Evolutionary conservation across 2,329 filamentous ascomycete species (phyloP), one percentile per base, ranked within the genome.

Genomic region (Trichoderma atrobrunneum): DNA sequence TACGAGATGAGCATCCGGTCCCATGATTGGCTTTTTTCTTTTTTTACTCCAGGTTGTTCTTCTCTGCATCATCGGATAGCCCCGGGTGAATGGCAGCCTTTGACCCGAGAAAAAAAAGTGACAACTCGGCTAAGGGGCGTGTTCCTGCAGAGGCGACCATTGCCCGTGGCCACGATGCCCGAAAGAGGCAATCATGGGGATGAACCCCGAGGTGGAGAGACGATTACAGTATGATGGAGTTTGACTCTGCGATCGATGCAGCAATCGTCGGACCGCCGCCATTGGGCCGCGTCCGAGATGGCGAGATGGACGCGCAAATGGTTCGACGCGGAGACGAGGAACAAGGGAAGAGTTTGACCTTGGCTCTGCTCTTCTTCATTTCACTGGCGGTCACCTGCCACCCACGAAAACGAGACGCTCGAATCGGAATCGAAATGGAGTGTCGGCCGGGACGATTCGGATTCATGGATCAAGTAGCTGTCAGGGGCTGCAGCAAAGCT

Each of bases 361-460:
- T 32, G 57, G n/a, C 30, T 14, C 8, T 60, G 30, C 18, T 60
- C n/a, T 14, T 6, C 43, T 30, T 67, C 62, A 54, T 57, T 68
- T 72, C 57, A 62, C 21, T 10, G 26, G 39, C 39, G 28, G 69
- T 71, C 69, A 71, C 61, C 69, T 71, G 69, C 61, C 56, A 48
- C 56, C 48, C 60, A 71, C 60, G 61, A 71, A 71, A 71, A 71
- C 51, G 54, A 71, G 59, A 32, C 48, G 61, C 57, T 71, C 70
- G 70, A 72, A 72, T 68, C 70, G 70, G 70, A 72, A 72, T 64
- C 59, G 48, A 64, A 26, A 70, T 56, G 68, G 56, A 51, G 43
- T 54, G 61, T 36, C 57, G 16, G 64, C 70, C 70, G 70, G 70
- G 70, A 68, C 70, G 70, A 72, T 72, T 72, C 70, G 70, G 70